phyloP scores from a whole-genome alignment of 345 rosid species.

The Linum lewisii region DNA sequence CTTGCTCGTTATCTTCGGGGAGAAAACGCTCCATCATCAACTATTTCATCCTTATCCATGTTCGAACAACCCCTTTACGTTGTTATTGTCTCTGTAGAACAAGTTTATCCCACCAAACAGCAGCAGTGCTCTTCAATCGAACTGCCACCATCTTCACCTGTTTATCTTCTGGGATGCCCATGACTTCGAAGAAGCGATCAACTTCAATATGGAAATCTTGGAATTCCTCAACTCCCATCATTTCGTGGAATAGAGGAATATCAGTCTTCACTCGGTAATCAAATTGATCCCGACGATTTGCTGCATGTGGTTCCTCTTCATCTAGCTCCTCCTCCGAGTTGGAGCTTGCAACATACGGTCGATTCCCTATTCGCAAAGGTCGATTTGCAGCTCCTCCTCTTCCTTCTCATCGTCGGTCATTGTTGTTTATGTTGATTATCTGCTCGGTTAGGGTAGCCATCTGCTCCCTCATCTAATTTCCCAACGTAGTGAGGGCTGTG shows the following conservation, averaged over 20 bases:
- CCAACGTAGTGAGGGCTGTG: background rate
- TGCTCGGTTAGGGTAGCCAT: background rate
- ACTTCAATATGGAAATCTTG: background rate
- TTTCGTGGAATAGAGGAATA: background rate
- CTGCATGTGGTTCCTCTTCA: background rate
- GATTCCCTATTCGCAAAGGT: too few relatives aligned
- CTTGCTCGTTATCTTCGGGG: conserved; percentile 20
- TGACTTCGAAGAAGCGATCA: background rate
- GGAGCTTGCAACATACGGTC: background rate
- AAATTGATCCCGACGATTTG: background rate
- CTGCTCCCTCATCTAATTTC: background rate
- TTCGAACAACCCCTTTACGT: background rate
- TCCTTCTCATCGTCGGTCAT: too few relatives aligned
- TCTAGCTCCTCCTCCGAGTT: background rate
- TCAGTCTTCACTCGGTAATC: background rate
- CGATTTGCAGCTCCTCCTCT: too few relatives aligned
- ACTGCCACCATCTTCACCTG: background rate
- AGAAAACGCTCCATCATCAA: conserved; percentile 22
- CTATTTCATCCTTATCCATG: background rate
- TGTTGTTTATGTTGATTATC: too few relatives aligned
- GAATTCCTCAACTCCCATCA: background rate
- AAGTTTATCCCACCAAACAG: background rate
- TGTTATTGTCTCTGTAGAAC: background rate
- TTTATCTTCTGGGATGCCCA: background rate
- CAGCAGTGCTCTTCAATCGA: background rate